phyloP scores from a whole-genome alignment of 75 land plant genomes.

The Cryptomeria japonica region DNA sequence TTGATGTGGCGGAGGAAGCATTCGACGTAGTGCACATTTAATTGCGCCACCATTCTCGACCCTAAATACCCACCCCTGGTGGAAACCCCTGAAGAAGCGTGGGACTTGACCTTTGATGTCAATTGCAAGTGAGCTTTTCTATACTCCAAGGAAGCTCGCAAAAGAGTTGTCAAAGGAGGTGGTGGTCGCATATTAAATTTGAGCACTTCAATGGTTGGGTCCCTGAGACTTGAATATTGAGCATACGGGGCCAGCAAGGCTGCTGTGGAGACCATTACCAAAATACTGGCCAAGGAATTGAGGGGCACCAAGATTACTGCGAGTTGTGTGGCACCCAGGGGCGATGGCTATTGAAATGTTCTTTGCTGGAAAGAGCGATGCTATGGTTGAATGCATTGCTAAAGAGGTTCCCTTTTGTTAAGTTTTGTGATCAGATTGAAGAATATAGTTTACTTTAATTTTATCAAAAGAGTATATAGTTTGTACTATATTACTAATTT shows the following conservation, averaged over 20 bases:
- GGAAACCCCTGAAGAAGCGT: conserved; percentile 27
- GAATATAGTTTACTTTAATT: too few species aligned
- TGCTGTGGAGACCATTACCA: conserved; percentile 43
- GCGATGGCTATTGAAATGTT: conserved; percentile 43
- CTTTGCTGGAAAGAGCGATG: conserved; percentile 35
- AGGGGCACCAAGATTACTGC: conserved; percentile 43
- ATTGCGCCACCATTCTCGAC: conserved; percentile 21
- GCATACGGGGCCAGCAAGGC: conserved; percentile 36
- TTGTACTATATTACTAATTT: too few species aligned
- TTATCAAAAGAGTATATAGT: too few species aligned
- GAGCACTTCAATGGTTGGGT: conserved; percentile 17
- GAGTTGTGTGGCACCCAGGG: conserved; percentile 52
- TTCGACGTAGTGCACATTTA: conserved; percentile 3
- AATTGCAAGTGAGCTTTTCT: conserved; percentile 42
- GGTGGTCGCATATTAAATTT: conserved; percentile 38
- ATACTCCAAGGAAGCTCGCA: conserved; percentile 39
- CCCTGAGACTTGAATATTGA: conserved; percentile 22
- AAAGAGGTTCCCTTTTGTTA: conserved; percentile 24
- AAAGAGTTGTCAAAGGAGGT: conserved; percentile 17
- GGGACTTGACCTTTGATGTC: conserved; percentile 15
- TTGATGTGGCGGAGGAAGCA: not conserved
- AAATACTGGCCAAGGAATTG: conserved; percentile 44
- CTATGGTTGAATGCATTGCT: not conserved
- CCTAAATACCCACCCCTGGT: conserved; percentile 18
- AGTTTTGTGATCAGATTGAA: too few species aligned